Conservation (phyloP, 1,284 basidiomycete genomes). For the Cystobasidium pallidum region DNA sequence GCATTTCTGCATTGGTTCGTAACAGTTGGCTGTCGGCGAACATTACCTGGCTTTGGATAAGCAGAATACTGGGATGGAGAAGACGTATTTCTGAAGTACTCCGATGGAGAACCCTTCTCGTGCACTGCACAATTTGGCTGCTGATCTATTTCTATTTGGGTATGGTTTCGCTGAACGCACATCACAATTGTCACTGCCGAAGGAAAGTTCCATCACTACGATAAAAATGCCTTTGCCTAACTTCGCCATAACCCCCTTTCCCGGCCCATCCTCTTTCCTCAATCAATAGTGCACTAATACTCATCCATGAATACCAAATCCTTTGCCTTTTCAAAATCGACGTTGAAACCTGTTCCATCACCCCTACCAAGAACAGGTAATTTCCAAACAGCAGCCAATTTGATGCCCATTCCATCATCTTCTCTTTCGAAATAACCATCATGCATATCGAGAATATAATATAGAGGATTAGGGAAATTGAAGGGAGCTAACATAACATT, state of each 20-base stretch:
- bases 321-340: conserved; percentile 23
- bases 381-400: conserved; percentile 30
- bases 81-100: no score
- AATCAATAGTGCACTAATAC: not conserved
- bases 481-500: conserved; percentile 20
- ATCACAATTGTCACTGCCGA: no score
- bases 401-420: conserved; percentile 30
- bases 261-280: not conserved
- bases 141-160: no score
- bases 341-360: conserved; percentile 21
- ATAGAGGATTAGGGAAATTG: conserved; percentile 27
- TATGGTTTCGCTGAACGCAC: no score
- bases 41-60: no score
- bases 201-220: no score
- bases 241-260: not conserved
- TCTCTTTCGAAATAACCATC: conserved; percentile 37
- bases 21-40: no score
- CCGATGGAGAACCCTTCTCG: no score
- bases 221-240: no score
- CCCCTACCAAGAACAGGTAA: conserved; percentile 19
- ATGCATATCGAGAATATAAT: conserved; percentile 35
- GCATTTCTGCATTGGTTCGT: no score
- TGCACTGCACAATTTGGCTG: no score
- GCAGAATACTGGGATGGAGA: no score
- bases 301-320: conserved; percentile 24